Evolutionary conservation across 345 rosid genomes (phyloP), one percentile per base, ranked within the genome.

Genomic region (Sonneratia caseolaris): DNA sequence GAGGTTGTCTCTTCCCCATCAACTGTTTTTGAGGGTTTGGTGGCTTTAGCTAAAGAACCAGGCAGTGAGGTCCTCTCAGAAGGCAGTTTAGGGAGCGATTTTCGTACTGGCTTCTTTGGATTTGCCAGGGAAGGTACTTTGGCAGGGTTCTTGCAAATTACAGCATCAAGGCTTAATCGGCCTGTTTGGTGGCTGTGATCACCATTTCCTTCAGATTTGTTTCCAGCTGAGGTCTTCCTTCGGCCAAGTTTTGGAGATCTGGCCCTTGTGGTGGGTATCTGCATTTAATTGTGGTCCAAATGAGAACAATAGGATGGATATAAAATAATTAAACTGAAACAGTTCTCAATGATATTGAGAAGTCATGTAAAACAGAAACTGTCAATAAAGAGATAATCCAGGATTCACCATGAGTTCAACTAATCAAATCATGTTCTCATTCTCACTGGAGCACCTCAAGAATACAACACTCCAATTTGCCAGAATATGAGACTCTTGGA

Each of bases 211-310:
- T 87, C 91, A 38, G 86, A 66, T 37, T 89, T 94, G 4, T 57
- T 75, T 27, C 77, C 56, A 37, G 77, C 68, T 15, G 82, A 74
- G 77, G 77, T 80, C 87, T 96, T 96, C 77, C 72, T 96, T 69
- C 99, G 73, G 47, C 99, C 99, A 32, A 96, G 91, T 77, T 92
- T 96, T 19, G 99, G 99, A 81, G 99, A 96, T 84, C 88, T 96
- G 32, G 99, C 84, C 81, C 98, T 87, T 45, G 99, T 96, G 64
- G 96, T 71, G 19, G 98, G 98, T 82, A 96, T 86, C 99, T 96
- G 81, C 80, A 79, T 32, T 59, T 66, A 43, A 55, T 55, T 57
- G 38, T 61, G 51, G 38, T 64, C 38, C 37, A 61, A 62, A 8
- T 62, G 18, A 42, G 16, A 36, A 38, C 68, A 75, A 15, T 19